phyloP scores from a whole-genome alignment of 305 asterid genomes.

The Solanum hybrid region DNA sequence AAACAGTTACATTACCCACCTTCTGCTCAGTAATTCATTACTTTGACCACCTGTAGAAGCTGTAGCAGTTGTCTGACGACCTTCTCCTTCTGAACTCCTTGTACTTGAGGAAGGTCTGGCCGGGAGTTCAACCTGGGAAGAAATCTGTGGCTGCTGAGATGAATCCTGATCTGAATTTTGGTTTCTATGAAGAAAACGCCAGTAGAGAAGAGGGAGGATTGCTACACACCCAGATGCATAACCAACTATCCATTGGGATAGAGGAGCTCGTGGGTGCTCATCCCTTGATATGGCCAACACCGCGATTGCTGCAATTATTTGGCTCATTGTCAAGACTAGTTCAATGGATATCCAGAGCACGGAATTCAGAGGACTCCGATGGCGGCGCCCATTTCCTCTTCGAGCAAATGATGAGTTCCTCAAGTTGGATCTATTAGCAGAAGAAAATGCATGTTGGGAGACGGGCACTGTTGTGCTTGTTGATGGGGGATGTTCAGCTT shows the following conservation, averaged over 20 bases:
- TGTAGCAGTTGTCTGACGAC: conserved; percentile 30
- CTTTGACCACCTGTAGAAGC: conserved; percentile 39
- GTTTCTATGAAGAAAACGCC: conserved; percentile 74
- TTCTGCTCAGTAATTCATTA: conserved; percentile 36
- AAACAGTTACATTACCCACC: conserved; percentile 26
- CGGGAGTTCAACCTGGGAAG: conserved; percentile 38
- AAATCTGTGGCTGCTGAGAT: conserved; percentile 41
- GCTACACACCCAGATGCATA: conserved; percentile 90
- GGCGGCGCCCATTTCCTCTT: conserved; percentile 58
- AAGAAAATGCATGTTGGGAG: conserved; percentile 41
- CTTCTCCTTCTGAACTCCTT: conserved; percentile 45
- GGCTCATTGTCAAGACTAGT: conserved; percentile 64
- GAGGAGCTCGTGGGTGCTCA: conserved; percentile 80
- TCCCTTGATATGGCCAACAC: conserved; percentile 63
- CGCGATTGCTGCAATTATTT: conserved; percentile 64
- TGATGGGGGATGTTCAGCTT: conserved; percentile 48
- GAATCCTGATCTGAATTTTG: conserved; percentile 61
- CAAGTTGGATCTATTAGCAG: conserved; percentile 43
- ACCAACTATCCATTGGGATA: conserved; percentile 65
- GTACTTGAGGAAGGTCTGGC: conserved; percentile 35
- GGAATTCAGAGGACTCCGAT: conserved; percentile 81
- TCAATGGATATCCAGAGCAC: conserved; percentile 79
- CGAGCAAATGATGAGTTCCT: conserved; percentile 51
- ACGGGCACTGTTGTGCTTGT: conserved; percentile 47
- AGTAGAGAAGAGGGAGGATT: conserved; percentile 70